Conservation (phyloP, 345 rosid species). For the Eucalyptus cladocalyx region DNA sequence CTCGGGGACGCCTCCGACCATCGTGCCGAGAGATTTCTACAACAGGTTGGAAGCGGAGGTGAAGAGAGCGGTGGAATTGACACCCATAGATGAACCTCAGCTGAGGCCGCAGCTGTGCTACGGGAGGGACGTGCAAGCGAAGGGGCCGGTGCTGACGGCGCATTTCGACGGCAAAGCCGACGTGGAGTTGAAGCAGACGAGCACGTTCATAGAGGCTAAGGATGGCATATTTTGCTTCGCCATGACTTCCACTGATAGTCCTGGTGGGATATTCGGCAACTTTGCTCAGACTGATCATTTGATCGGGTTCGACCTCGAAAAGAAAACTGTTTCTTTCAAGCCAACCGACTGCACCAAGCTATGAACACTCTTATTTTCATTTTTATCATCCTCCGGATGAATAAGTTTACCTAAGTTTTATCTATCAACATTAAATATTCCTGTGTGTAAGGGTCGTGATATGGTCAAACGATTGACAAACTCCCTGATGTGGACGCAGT, state of each 20-base stretch:
- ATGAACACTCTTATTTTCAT: background rate
- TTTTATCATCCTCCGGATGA: background rate
- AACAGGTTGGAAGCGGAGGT: conserved; percentile 5
- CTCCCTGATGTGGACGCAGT: background rate
- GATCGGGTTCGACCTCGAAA: conserved; percentile 34
- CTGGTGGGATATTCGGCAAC: conserved; percentile 25
- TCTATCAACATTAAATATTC: background rate
- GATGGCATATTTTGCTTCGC: conserved; percentile 20
- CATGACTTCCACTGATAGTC: background rate
- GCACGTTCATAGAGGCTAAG: conserved; percentile 17
- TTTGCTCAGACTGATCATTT: conserved; percentile 36
- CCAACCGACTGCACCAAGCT: conserved; percentile 23
- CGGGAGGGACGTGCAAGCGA: background rate
- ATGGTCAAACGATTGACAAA: background rate
- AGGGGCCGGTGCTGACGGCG: conserved; percentile 16
- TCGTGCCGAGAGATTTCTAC: conserved; percentile 13
- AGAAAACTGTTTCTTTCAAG: conserved; percentile 23
- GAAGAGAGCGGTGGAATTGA: background rate
- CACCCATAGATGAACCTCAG: conserved; percentile 8
- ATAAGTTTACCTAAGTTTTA: background rate
- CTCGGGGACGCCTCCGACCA: conserved; percentile 49
- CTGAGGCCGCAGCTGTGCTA: conserved; percentile 28
- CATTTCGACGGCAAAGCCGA: conserved; percentile 32
- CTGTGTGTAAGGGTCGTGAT: background rate
- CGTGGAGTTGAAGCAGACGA: conserved; percentile 8